These are phyloP conservation scores for Lipomyces yamanashiensis DNA, from an alignment of 805 yeast species.

Conservation along the genomic window DNA sequence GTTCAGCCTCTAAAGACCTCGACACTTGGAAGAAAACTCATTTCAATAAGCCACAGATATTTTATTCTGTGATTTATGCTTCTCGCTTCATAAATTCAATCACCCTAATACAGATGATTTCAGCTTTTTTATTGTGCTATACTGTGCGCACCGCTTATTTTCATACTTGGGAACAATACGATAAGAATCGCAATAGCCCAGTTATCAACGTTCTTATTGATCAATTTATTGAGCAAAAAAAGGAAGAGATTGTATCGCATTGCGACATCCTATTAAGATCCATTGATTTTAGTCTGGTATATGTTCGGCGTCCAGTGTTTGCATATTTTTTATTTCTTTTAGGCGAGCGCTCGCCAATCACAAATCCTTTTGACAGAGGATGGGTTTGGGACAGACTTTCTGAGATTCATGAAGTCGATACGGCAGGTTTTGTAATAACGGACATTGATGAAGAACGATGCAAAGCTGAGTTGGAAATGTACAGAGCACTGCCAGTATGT, in stretches of 20 bases:
- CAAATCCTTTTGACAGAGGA: background rate
- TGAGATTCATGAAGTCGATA: background rate
- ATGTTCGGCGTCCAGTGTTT: background rate
- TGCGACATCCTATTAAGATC: background rate
- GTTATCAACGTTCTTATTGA: background rate
- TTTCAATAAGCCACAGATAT: slow-evolving; percentile 3
- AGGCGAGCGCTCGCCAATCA: background rate
- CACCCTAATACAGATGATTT: background rate
- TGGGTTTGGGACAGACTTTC: slow-evolving; percentile 9
- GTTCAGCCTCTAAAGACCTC: background rate
- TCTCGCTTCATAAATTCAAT: background rate
- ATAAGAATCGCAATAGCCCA: background rate
- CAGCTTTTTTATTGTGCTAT: background rate
- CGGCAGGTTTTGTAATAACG: background rate
- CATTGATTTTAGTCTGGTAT: background rate
- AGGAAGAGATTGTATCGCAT: background rate
- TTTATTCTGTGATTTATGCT: background rate
- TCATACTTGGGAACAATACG: background rate
- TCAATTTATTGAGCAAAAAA: background rate
- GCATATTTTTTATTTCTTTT: background rate
- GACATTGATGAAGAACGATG: slow-evolving; percentile 1
- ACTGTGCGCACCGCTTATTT: background rate
- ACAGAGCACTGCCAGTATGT: slow-evolving; percentile 1
- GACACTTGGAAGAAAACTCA: slow-evolving; percentile 1
- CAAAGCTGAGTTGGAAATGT: background rate